phyloP scores from a whole-genome alignment of 176 grass and related monocot species.

The Triticum urartu region DNA sequence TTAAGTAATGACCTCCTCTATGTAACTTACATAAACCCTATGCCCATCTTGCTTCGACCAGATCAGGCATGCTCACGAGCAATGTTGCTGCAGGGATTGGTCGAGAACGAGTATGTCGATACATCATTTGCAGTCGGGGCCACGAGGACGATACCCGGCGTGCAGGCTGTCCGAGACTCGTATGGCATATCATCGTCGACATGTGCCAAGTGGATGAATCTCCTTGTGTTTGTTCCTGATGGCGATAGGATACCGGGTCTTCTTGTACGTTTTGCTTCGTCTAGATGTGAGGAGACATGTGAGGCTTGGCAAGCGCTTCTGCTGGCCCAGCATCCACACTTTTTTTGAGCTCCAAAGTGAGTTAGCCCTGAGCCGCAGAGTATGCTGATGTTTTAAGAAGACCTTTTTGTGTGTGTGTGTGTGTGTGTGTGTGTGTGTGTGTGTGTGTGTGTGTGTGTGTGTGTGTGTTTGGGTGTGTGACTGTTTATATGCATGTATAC shows the following conservation, averaged over 20 bases:
- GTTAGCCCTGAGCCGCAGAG: no score
- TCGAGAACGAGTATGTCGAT: constrained; percentile 87
- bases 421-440: no score
- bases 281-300: constrained; percentile 47
- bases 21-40: not conserved
- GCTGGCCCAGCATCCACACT: constrained; percentile 39
- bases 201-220: constrained; percentile 67
- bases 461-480: no score
- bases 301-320: not conserved
- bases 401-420: no score
- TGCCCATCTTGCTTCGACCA: not conserved
- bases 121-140: constrained; percentile 81
- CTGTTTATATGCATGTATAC: not conserved
- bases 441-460: no score
- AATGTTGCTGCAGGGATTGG: constrained; percentile 58
- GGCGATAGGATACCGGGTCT: constrained; percentile 64
- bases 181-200: constrained; percentile 69
- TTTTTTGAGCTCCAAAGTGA: constrained; percentile 30
- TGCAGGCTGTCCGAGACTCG: constrained; percentile 77
- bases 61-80: not conserved
- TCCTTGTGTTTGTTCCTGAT: constrained; percentile 66
- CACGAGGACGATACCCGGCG: constrained; percentile 76
- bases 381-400: no score
- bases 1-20: not conserved
- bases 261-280: constrained; percentile 64